Evolutionary conservation across 2,329 filamentous ascomycete genomes (phyloP).

Genomic region (Pezicula rhizophila): DNA sequence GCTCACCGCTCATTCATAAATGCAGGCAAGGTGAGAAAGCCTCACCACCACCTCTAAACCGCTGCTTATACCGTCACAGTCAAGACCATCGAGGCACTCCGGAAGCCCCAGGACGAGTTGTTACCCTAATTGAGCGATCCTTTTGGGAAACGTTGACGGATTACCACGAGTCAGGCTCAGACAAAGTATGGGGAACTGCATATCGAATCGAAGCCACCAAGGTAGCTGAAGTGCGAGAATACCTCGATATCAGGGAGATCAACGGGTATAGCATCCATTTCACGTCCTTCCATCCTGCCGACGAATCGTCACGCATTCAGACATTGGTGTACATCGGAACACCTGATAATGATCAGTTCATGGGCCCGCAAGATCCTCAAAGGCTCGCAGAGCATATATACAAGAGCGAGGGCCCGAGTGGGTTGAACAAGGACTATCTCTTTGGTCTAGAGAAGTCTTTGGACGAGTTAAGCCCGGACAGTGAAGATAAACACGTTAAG

Average conservation of each 20-base stretch:
- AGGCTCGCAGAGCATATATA: slow-evolving; percentile 75
- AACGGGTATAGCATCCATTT: slow-evolving; percentile 96
- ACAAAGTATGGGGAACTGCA: slow-evolving; percentile 83
- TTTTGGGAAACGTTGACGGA: slow-evolving; percentile 74
- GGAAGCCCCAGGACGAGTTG: slow-evolving; percentile 79
- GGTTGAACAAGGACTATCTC: slow-evolving; percentile 85
- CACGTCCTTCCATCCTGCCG: slow-evolving; percentile 67
- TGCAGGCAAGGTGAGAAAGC: slow-evolving; percentile 28
- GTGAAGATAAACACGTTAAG: slow-evolving; percentile 75
- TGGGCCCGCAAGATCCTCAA: slow-evolving; percentile 75
- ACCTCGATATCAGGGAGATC: slow-evolving; percentile 94
- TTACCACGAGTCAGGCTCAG: slow-evolving; percentile 57
- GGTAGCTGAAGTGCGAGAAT: slow-evolving; percentile 76
- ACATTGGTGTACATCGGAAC: slow-evolving; percentile 90
- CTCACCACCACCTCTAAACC: slow-evolving; percentile 4
- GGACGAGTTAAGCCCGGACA: slow-evolving; percentile 64
- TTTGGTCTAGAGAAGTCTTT: slow-evolving; percentile 73
- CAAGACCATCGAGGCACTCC: slow-evolving; percentile 94
- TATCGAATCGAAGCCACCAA: slow-evolving; percentile 72
- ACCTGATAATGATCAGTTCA: slow-evolving; percentile 87
- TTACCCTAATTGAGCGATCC: slow-evolving; percentile 78
- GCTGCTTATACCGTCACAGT: slow-evolving; percentile 40
- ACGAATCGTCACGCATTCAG: slow-evolving; percentile 35
- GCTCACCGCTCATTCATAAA: slow-evolving; percentile 9
- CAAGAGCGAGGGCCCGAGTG: slow-evolving; percentile 72